phyloP scores from a whole-genome alignment of 2,329 filamentous ascomycete genomes.

The Colletotrichum spaethianum region DNA sequence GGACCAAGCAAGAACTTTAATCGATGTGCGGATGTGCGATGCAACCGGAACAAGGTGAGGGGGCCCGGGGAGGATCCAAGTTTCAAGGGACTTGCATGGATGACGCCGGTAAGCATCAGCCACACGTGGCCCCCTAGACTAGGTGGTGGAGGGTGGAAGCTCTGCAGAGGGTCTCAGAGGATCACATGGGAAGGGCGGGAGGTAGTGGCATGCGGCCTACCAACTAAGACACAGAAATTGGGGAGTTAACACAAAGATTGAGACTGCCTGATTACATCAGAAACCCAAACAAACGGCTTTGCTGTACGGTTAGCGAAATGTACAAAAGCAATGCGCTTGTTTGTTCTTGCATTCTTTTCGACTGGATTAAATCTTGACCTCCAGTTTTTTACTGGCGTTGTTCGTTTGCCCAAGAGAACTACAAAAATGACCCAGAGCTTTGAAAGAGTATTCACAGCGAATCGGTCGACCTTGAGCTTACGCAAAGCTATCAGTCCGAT shows the following conservation, averaged over 20 bases:
- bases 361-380: background rate
- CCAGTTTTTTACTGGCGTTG: background rate
- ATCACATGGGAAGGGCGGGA: slow-evolving; percentile 23
- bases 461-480: background rate
- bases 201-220: slow-evolving; percentile 31
- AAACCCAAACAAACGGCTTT: background rate
- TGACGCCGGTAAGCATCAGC: slow-evolving; percentile 19
- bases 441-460: background rate
- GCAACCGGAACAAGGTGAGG: slow-evolving; percentile 17
- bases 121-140: slow-evolving; percentile 18
- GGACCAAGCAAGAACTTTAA: slow-evolving; percentile 15
- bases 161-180: slow-evolving; percentile 25
- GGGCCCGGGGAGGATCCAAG: slow-evolving; percentile 6
- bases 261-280: slow-evolving; percentile 5
- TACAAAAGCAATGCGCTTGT: background rate
- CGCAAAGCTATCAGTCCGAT: background rate
- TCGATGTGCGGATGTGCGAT: slow-evolving; percentile 20
- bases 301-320: background rate
- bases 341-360: background rate
- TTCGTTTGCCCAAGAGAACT: background rate
- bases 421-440: background rate
- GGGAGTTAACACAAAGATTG: background rate
- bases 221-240: slow-evolving; percentile 23
- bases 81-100: background rate
- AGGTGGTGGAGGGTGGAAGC: slow-evolving; percentile 11